Base-by-base conservation (phyloP, 73 alveolate genomes). In the Uronychia binucleata region DNA sequence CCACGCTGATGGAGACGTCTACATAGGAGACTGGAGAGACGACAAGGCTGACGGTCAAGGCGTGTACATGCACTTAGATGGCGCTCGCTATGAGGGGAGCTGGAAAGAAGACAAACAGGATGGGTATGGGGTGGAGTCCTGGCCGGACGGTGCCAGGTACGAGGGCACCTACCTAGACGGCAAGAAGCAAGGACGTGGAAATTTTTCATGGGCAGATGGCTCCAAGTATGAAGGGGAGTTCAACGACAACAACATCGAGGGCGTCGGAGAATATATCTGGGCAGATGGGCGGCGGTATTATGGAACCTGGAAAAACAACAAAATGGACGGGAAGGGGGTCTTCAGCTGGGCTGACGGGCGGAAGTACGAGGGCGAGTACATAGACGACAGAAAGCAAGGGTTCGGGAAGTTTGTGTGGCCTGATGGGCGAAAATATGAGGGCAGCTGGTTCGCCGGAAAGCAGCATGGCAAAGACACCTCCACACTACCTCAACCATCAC, bases 341-440 rank as follows among this genome's bases (percentile, higher is more conserved):
- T 57, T 77, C 29, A 29, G 82, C 0, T 85, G 81, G 74, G 74
- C 78, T 28, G 91, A 85, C 77, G 79, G 77, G 14, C 75, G 83
- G 0, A 31, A 77, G 32, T 88, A 88, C 82, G 84, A 77, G 77
- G 94, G 94, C 33, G 76, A 74, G 32, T 88, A 83, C 60, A 79
- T 78, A 74, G 74, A 75, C 25, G 93, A 90, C 34, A 79, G 77
- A 74, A 88, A 83, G 78, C 79, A 88, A 31, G 93, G 93, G 29
- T 82, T 77, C 34, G 93, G 93, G 0, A 88, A 88, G 67, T 58
- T 88, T 74, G 58, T 58, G 59, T 88, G 77, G 58, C 86, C 34
- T 31, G 83, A 88, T 59, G 93, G 86, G 31, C 81, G 67, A 82
- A 31, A 77, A n/a, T 88, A 88, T 88, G 93, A 88, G 77, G 93